Base-by-base conservation (phyloP, 331 rosid species). In the Quercus tomentella region DNA sequence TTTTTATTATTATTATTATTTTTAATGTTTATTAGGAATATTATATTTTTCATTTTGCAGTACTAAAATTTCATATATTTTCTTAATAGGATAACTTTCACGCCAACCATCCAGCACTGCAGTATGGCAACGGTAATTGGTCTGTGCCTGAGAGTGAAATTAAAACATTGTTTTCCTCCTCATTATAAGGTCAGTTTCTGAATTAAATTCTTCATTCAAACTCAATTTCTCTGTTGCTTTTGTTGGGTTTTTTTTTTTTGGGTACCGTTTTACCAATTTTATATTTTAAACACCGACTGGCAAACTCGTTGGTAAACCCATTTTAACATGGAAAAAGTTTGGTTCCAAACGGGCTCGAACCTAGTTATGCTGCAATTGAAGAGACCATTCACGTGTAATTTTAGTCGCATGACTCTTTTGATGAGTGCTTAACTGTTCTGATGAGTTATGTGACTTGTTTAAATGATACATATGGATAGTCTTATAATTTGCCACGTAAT, bases 111-210 rank as follows among this genome's bases (percentile, higher is more conserved):
- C 56, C 99, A 87, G 86, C 98, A 95, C 86, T 95, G 99, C 77
- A 95, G 98, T 73, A 95, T 93, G 98, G 99, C 97, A 33, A 93
- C 99, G 3, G 97, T 95, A 15, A 95, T 95, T 9, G 98, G 99
- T 68, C 90, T 95, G 49, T 93, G 99, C 83, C 97, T 93, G 41
- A 88, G 99, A 85, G 97, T 93, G 33, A 95, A 93, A 80, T 92
- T 93, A 20, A 90, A 88, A 55, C 96, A 91, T 56, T 91, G 71
- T 49, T 95, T 95, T 55, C 98, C 98, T 60, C 93, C 98, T 63
- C 98, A 93, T 86, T 93, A 90, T 81, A 95, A 95, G 94, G 99
- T 95, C 70, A 56, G 78, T 72, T 77, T 66, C 31, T 9, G 23
- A 70, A 5, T 35, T 26, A 51, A 17, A 9, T n/a, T 26, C 63